Percentiles rank a stretch among this genome's conserved stretches.
Evolutionary conservation across 306 rosid genomes (phyloP).

Genomic region (Oemleria cerasiformis): DNA sequence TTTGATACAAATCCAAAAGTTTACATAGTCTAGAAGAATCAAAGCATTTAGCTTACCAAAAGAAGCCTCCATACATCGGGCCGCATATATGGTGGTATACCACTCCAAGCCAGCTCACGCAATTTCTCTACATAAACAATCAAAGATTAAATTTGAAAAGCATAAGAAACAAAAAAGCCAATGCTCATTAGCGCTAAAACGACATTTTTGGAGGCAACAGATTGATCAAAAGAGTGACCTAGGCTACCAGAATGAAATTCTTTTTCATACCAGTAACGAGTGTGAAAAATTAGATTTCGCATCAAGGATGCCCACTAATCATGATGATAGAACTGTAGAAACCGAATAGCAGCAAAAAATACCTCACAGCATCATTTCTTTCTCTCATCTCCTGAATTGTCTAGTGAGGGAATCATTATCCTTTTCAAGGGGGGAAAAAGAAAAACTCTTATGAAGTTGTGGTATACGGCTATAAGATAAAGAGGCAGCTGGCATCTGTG

Average conservation of each 20-base stretch:
- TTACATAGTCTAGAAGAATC: not conserved
- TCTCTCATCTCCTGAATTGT: not conserved
- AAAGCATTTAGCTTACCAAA: constrained; percentile 57
- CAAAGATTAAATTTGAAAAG: not conserved
- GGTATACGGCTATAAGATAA: too few species aligned
- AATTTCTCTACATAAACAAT: constrained; percentile 62
- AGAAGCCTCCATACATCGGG: constrained; percentile 95
- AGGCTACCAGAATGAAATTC: constrained; percentile 1
- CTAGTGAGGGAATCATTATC: too few species aligned
- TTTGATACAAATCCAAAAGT: not conserved
- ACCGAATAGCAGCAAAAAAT: not conserved
- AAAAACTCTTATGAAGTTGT: not conserved
- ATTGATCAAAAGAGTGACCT: not conserved
- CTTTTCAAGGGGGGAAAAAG: too few species aligned
- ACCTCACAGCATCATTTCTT: not conserved
- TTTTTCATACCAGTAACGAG: not conserved
- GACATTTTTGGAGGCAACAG: not conserved
- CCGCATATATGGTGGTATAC: constrained; percentile 88
- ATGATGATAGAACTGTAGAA: not conserved
- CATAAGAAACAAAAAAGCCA: not conserved
- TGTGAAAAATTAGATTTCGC: not conserved
- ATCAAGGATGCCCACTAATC: not conserved
- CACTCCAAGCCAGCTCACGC: constrained; percentile 97
- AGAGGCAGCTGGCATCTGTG: too few species aligned
- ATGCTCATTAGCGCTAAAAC: not conserved